Evolutionary conservation across 1,284 basidiomycete species (phyloP).

Genomic region (Jaminaea rosea): DNA sequence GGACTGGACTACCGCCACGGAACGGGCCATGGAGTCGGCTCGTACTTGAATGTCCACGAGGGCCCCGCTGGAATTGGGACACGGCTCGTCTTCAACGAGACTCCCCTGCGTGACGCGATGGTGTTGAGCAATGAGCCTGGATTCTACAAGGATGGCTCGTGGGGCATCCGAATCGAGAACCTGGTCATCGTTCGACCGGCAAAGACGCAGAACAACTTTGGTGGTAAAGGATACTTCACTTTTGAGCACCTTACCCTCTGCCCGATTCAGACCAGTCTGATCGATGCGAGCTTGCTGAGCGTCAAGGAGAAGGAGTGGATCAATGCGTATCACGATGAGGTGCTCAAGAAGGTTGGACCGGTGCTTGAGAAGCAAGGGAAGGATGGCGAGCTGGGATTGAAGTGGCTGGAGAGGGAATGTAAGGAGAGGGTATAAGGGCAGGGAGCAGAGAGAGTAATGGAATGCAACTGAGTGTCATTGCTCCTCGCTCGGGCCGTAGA

Average conservation of each 20-base stretch:
- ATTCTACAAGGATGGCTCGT: constrained; percentile 88
- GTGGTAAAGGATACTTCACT: constrained; percentile 55
- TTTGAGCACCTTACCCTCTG: constrained; percentile 59
- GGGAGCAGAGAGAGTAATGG: too few relatives aligned
- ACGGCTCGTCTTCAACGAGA: constrained; percentile 41
- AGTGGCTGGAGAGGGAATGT: constrained; percentile 66
- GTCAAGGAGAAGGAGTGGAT: constrained; percentile 69
- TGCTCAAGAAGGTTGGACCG: constrained; percentile 66
- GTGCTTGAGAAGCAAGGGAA: constrained; percentile 61
- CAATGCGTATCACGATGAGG: constrained; percentile 73
- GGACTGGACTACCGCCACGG: constrained; percentile 51
- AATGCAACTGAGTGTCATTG: not conserved
- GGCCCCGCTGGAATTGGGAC: constrained; percentile 45
- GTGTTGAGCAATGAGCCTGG: constrained; percentile 60
- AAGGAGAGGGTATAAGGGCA: constrained; percentile 1
- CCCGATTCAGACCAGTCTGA: constrained; percentile 77
- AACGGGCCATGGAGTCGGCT: constrained; percentile 40
- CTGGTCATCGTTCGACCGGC: constrained; percentile 32
- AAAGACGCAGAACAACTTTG: constrained; percentile 70
- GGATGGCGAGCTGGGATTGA: constrained; percentile 55
- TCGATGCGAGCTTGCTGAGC: constrained; percentile 62
- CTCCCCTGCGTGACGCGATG: constrained; percentile 42
- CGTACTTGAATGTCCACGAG: constrained; percentile 44
- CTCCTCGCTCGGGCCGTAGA: not conserved
- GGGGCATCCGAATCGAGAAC: constrained; percentile 88